Conservation (phyloP, 2,329 filamentous ascomycete genomes). For the Dactylellina parvicollis region DNA sequence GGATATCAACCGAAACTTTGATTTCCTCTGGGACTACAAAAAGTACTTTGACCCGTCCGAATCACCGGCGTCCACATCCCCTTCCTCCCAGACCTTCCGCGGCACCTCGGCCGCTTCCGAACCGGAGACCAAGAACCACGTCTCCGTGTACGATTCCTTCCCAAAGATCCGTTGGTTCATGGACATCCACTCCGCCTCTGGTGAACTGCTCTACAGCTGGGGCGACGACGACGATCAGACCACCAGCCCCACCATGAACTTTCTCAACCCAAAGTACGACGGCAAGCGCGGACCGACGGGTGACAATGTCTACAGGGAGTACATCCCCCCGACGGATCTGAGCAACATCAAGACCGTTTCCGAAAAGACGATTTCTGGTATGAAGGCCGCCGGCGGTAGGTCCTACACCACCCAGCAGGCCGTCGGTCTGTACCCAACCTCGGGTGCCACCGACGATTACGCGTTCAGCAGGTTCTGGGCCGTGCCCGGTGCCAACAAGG, state of each 20-base stretch:
- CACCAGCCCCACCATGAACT: conserved; percentile 65
- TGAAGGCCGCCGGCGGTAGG: conserved; percentile 61
- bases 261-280: conserved; percentile 67
- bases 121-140: conserved; percentile 68
- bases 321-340: conserved; percentile 61
- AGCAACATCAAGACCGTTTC: conserved; percentile 60
- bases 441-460: conserved; percentile 62
- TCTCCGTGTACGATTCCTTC: conserved; percentile 66
- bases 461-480: conserved; percentile 61
- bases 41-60: conserved; percentile 63
- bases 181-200: conserved; percentile 69
- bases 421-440: conserved; percentile 61
- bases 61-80: conserved; percentile 61
- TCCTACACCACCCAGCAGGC: conserved; percentile 59
- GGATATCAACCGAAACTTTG: conserved; percentile 70
- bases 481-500: conserved; percentile 61
- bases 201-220: conserved; percentile 69
- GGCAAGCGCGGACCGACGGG: conserved; percentile 65
- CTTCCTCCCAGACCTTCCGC: conserved; percentile 65
- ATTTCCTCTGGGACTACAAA: conserved; percentile 68
- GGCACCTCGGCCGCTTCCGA: conserved; percentile 68
- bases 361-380: conserved; percentile 59
- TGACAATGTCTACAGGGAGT: conserved; percentile 63
- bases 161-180: conserved; percentile 68
- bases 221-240: conserved; percentile 68